Base-by-base conservation (phyloP, 495 filamentous ascomycete species). In the Aspergillus campestris region DNA sequence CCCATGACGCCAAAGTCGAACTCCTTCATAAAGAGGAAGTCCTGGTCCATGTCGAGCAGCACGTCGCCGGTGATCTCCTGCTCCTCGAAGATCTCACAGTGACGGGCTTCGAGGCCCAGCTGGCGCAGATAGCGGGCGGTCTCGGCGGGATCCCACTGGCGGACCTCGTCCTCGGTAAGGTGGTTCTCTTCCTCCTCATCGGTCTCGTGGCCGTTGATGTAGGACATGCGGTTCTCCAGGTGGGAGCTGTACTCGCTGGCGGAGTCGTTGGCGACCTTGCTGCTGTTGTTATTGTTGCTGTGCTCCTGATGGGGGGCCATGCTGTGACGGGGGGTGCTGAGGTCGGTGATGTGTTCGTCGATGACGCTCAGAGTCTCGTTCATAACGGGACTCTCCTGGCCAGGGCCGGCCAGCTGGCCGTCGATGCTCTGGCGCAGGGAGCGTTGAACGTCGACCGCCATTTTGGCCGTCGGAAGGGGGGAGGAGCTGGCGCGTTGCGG, bases 291-390 rank as follows among this genome's bases (percentile, higher is more conserved):
- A 4, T 24, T 24, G 18, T 4, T 24, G 18, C 4, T 68, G 31
- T 73, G 69, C 29, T 81, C 78, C 42, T 66, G 70, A 13, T 63
- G 63, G 7, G 61, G 56, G 29, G 49, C 45, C 48, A 76, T 51
- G 38, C 78, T 78, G 41, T 81, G 77, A 33, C 81, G 77, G 36
- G 88, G 79, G 6, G 82, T 88, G 59, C 82, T 82, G 66, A 99
- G 82, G 59, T 95, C 88, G 18, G 89, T 95, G 38, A 99, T 97
- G 60, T 96, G 94, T 64, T 99, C 94, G 56, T 99, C 80, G 56
- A 99, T 99, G 30, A 97, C 94, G 55, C 88, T 95, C 46, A 99
- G 65, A 0, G 94, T 97, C 58, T 99, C 91, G 58, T 94, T 89
- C 73, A 99, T 87, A 24, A 97, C 90, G 3, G 89, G 87, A 57